These are phyloP conservation scores for Neolentinus lepideus DNA, from an alignment of 1,284 basidiomycete species.

Conservation along the genomic window DNA sequence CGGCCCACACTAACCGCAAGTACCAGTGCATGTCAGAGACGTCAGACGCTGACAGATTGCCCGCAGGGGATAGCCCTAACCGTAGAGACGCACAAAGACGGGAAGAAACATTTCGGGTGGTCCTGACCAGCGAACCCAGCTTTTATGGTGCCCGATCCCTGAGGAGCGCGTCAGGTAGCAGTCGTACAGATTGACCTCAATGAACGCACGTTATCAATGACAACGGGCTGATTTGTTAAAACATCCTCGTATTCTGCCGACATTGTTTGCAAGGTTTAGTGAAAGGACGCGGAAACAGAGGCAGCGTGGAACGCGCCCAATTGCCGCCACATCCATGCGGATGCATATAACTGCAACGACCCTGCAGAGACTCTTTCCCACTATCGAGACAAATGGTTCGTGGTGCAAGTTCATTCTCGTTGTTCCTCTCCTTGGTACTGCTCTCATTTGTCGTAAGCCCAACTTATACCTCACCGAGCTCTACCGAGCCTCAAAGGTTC, in stretches of 20 bases:
- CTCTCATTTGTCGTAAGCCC: constrained; percentile 11
- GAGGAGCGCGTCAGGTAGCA: constrained; percentile 5
- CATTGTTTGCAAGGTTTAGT: constrained; percentile 33
- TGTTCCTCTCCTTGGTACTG: constrained; percentile 7
- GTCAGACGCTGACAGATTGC: constrained; percentile 19
- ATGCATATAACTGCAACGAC: too few species aligned
- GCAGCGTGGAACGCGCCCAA: background rate
- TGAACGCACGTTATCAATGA: constrained; percentile 86
- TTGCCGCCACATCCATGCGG: background rate
- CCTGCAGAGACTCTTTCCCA: too few species aligned
- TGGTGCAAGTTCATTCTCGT: background rate
- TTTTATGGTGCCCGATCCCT: constrained; percentile 97
- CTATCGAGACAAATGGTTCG: background rate
- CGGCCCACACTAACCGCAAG: constrained; percentile 72
- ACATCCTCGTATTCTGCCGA: constrained; percentile 84
- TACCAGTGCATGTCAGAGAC: background rate
- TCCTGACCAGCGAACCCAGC: constrained; percentile 97
- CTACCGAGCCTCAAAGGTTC: background rate
- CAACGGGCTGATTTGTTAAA: constrained; percentile 88
- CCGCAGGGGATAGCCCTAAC: constrained; percentile 24
- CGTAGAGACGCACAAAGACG: constrained; percentile 80
- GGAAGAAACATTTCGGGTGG: constrained; percentile 97
- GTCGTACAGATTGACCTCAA: constrained; percentile 8
- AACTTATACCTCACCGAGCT: background rate
- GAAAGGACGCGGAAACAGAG: background rate